These are phyloP conservation scores for Puccinellia tenuiflora DNA, from an alignment of 176 grass and related monocot species.

Conservation along the genomic window DNA sequence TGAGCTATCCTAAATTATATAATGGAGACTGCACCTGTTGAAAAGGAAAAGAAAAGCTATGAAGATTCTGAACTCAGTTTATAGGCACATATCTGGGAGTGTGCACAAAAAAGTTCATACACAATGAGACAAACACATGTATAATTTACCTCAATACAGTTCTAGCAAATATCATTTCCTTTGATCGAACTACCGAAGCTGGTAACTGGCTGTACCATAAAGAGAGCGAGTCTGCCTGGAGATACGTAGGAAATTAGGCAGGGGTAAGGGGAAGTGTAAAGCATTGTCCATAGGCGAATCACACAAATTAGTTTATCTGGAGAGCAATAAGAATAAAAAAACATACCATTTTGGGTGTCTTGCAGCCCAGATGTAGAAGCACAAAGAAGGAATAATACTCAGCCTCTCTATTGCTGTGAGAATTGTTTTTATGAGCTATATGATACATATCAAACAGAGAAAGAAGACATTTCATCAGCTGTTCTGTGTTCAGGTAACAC, in stretches of 20 bases:
- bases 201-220: constrained; percentile 72
- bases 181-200: constrained; percentile 44
- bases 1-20: constrained; percentile 13
- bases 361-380: constrained; percentile 76
- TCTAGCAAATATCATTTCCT: constrained; percentile 88
- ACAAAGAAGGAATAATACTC: constrained; percentile 90
- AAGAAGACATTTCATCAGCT: constrained; percentile 80
- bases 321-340: constrained; percentile 6
- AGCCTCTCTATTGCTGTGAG: constrained; percentile 39
- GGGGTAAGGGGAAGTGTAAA: neutral
- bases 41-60: constrained; percentile 11
- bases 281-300: neutral
- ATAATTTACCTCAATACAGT: constrained; percentile 63
- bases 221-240: constrained; percentile 76
- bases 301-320: neutral
- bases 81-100: neutral
- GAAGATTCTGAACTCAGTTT: neutral
- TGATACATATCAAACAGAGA: constrained; percentile 73
- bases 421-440: constrained; percentile 36
- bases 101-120: constrained; percentile 6
- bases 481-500: constrained; percentile 84
- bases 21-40: neutral
- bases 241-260: constrained; percentile 15
- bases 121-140: constrained; percentile 2
- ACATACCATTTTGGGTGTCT: constrained; percentile 69